phyloP scores from a whole-genome alignment of 169 alveolate species.

The Plasmodium vivax region DNA sequence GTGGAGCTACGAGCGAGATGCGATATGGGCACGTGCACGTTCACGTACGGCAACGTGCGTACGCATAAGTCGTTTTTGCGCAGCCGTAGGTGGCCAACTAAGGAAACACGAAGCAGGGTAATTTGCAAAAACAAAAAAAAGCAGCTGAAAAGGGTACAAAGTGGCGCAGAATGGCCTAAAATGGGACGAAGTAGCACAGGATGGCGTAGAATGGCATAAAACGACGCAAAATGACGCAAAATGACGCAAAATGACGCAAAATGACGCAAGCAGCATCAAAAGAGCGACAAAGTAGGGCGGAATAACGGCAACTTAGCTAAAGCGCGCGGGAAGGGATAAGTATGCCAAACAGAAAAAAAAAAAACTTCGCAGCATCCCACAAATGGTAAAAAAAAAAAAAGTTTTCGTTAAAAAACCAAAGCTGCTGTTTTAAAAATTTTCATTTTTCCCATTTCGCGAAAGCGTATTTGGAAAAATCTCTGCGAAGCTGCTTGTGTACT shows the following conservation, averaged over 20 bases:
- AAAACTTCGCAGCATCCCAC: not conserved
- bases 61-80: not conserved
- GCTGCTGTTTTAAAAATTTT: not conserved
- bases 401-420: not conserved
- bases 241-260: not conserved
- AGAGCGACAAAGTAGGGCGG: not conserved
- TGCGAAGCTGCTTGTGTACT: not conserved
- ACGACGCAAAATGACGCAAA: not conserved
- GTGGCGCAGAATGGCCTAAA: not conserved
- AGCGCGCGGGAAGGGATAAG: not conserved
- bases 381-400: not conserved
- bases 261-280: not conserved
- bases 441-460: not conserved
- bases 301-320: not conserved
- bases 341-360: not conserved
- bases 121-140: not conserved
- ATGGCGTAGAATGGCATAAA: not conserved
- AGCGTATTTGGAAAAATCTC: not conserved
- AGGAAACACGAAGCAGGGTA: not conserved
- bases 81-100: not conserved
- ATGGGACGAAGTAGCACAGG: not conserved
- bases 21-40: not conserved
- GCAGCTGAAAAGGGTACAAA: not conserved
- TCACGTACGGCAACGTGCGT: not conserved
- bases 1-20: not conserved